Evolutionary conservation across 768 basidiomycete species (phyloP).

Genomic region (Hemileccinum impolitum): DNA sequence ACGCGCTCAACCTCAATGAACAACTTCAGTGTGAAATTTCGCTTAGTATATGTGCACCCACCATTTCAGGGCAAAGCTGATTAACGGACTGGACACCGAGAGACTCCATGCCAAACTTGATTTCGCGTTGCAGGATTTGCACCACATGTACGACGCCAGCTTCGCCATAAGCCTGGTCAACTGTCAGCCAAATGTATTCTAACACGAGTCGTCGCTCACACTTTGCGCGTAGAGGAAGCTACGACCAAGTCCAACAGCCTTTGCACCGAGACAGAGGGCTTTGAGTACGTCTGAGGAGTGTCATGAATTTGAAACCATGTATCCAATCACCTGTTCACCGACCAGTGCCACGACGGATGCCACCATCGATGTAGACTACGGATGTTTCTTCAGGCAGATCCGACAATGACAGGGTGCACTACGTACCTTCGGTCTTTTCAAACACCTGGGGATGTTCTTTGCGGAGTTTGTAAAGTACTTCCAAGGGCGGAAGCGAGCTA

Average conservation of each 20-base stretch:
- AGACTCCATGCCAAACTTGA: constrained; percentile 70
- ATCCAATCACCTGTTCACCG: constrained; percentile 10
- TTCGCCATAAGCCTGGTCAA: constrained; percentile 65
- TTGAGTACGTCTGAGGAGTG: constrained; percentile 68
- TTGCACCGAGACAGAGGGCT: constrained; percentile 86
- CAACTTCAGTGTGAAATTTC: constrained; percentile 1
- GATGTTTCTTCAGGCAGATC: constrained; percentile 4
- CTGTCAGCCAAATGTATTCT: constrained; percentile 4
- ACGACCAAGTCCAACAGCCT: constrained; percentile 81
- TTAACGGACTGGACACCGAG: constrained; percentile 64
- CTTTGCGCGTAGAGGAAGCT: constrained; percentile 86
- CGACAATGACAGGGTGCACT: not conserved
- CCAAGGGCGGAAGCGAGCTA: constrained; percentile 74
- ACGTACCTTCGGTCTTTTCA: constrained; percentile 61
- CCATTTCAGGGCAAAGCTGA: constrained; percentile 75
- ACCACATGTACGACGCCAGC: constrained; percentile 64
- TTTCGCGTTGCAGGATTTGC: constrained; percentile 73
- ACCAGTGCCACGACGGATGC: constrained; percentile 74
- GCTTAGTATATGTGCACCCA: constrained; percentile 28
- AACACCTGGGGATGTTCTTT: constrained; percentile 74
- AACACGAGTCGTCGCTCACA: constrained; percentile 38
- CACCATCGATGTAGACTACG: constrained; percentile 83
- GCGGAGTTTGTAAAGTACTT: constrained; percentile 72
- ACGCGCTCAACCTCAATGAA: constrained; percentile 54
- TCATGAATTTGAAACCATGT: not conserved